phyloP scores from a whole-genome alignment of 1,284 basidiomycete species.

The Fomitiporia mediterranea region DNA sequence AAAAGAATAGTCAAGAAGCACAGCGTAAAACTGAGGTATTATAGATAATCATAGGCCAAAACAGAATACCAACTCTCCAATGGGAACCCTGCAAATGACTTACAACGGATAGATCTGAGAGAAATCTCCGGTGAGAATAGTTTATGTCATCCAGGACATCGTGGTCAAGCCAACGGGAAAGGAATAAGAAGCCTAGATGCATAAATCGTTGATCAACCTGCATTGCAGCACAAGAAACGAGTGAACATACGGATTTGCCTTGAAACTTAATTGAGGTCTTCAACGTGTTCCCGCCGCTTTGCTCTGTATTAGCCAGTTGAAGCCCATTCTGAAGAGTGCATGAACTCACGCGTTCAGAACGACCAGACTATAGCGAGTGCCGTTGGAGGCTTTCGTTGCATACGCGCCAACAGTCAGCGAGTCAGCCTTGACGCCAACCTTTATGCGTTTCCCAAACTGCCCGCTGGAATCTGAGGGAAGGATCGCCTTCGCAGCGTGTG shows the following conservation, averaged over 20 bases:
- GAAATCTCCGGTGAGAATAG: background rate
- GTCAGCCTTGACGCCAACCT: slow-evolving; percentile 53
- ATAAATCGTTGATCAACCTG: background rate
- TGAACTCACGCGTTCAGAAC: slow-evolving; percentile 50
- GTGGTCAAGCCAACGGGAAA: slow-evolving; percentile 60
- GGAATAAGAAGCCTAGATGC: slow-evolving; percentile 50
- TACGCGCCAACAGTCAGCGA: slow-evolving; percentile 59
- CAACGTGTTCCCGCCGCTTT: slow-evolving; percentile 46
- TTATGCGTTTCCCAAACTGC: slow-evolving; percentile 62
- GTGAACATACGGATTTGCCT: slow-evolving; percentile 49
- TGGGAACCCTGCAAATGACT: too few relatives aligned
- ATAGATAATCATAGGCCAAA: too few relatives aligned
- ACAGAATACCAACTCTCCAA: too few relatives aligned
- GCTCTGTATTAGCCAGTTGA: slow-evolving; percentile 24
- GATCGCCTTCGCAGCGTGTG: slow-evolving; percentile 68
- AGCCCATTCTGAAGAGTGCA: slow-evolving; percentile 31
- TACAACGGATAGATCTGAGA: too few relatives aligned
- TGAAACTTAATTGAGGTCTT: slow-evolving; percentile 64
- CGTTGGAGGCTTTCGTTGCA: slow-evolving; percentile 55
- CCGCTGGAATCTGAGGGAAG: slow-evolving; percentile 61
- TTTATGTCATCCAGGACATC: slow-evolving; percentile 34
- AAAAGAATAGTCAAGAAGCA: too few relatives aligned
- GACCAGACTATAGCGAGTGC: slow-evolving; percentile 60
- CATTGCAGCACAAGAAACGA: background rate
- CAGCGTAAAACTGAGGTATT: too few relatives aligned